phyloP scores from a whole-genome alignment of 129 eudicot species.

The Flaveria robusta region DNA sequence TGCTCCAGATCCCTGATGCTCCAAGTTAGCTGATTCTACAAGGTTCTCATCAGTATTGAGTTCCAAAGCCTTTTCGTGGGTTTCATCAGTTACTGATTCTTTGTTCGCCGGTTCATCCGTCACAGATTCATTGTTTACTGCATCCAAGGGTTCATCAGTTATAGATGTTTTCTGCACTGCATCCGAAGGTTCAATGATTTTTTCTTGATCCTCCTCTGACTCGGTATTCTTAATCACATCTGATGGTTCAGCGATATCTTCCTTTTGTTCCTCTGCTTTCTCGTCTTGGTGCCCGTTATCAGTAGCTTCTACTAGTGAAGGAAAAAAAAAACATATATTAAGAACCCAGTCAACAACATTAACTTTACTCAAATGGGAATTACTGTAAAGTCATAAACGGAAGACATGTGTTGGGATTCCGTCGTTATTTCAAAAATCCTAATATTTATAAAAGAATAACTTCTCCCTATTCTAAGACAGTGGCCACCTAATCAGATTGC shows the following conservation, averaged over 20 bases:
- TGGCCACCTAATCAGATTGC: neutral
- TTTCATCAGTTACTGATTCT: constrained; percentile 33
- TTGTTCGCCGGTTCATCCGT: constrained; percentile 6
- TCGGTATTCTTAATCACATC: constrained; percentile 20
- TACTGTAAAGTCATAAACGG: neutral
- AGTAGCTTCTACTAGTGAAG: constrained; percentile 23
- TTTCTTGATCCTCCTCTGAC: constrained; percentile 37
- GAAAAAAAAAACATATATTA: neutral
- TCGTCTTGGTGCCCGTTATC: constrained; percentile 57
- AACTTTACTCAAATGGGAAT: neutral
- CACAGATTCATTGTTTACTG: neutral
- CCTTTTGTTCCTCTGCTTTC: constrained; percentile 40
- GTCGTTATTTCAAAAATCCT: neutral
- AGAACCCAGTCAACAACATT: neutral
- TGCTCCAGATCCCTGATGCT: constrained; percentile 32
- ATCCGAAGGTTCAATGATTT: constrained; percentile 33
- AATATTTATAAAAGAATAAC: neutral
- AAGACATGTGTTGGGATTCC: neutral
- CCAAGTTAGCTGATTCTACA: constrained; percentile 38
- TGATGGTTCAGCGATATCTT: constrained; percentile 33
- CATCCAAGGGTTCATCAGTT: constrained; percentile 30
- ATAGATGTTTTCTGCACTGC: constrained; percentile 28
- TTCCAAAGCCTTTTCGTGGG: constrained; percentile 21
- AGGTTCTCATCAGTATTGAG: constrained; percentile 34
- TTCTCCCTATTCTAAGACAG: neutral